Evolutionary conservation across 2,329 filamentous ascomycete genomes (phyloP).

Genomic region (Sporothrix sp.): DNA sequence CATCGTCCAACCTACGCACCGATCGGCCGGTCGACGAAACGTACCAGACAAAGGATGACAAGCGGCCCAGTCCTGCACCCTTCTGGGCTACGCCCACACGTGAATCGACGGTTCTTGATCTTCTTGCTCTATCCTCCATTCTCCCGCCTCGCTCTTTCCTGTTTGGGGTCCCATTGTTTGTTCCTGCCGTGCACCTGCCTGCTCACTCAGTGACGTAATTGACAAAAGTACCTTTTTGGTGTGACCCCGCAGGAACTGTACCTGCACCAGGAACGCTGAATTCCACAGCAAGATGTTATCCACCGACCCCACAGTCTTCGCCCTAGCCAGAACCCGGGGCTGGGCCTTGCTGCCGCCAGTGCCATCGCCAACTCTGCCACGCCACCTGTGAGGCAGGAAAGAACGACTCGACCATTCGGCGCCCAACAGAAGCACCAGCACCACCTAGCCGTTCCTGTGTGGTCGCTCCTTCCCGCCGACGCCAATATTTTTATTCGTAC

Average conservation of each 20-base stretch:
- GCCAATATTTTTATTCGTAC: too few relatives aligned
- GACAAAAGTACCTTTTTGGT: not conserved
- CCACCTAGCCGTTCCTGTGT: not conserved
- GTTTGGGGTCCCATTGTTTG: not conserved
- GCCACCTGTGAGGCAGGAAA: not conserved
- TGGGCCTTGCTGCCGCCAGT: not conserved
- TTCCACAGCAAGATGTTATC: not conserved
- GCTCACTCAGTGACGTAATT: constrained; percentile 6
- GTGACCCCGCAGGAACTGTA: not conserved
- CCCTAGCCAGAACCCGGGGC: not conserved
- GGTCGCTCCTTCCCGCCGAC: not conserved
- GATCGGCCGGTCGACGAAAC: too few relatives aligned
- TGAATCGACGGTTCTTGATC: too few relatives aligned
- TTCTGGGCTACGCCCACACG: too few relatives aligned
- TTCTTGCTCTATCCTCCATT: not conserved
- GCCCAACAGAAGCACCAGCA: too few relatives aligned
- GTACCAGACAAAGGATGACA: too few relatives aligned
- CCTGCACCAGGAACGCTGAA: not conserved
- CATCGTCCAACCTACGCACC: too few relatives aligned
- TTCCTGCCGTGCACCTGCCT: constrained; percentile 1
- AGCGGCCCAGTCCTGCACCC: too few relatives aligned
- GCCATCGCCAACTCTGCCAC: constrained; percentile 8
- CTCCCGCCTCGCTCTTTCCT: not conserved
- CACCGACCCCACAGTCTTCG: not conserved
- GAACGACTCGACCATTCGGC: not conserved